These are phyloP conservation scores for Cordyceps fumosorosea DNA, from an alignment of 2,329 filamentous ascomycete species.

Conservation along the genomic window DNA sequence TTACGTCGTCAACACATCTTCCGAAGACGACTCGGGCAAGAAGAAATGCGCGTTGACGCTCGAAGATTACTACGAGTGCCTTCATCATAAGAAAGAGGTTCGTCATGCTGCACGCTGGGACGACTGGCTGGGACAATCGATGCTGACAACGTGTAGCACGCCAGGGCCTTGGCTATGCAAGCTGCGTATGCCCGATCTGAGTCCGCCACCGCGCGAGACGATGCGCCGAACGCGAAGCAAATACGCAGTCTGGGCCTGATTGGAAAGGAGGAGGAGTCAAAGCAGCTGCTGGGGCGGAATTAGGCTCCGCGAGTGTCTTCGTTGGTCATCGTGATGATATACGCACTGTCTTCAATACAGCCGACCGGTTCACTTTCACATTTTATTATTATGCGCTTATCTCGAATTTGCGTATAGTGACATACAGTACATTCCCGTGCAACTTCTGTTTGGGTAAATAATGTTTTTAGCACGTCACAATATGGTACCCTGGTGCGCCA, in stretches of 20 bases:
- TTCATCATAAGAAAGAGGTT: constrained; percentile 99
- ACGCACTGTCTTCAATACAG: background rate
- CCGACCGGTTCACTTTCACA: background rate
- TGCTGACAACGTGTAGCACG: constrained; percentile 48
- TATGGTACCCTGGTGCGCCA: too few relatives aligned
- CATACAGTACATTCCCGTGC: too few relatives aligned
- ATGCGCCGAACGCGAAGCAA: constrained; percentile 74
- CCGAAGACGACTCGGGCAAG: constrained; percentile 73
- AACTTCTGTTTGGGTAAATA: too few relatives aligned
- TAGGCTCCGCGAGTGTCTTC: background rate
- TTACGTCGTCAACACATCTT: constrained; percentile 88
- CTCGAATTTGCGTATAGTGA: too few relatives aligned
- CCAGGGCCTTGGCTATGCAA: constrained; percentile 73
- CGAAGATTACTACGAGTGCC: constrained; percentile 97
- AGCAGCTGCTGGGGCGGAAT: constrained; percentile 44
- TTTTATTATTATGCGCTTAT: background rate
- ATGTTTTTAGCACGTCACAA: too few relatives aligned
- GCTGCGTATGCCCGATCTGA: constrained; percentile 77
- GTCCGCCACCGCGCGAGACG: constrained; percentile 67
- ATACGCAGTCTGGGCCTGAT: constrained; percentile 82
- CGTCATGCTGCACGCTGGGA: constrained; percentile 22
- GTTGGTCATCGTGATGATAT: background rate
- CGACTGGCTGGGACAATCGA: background rate
- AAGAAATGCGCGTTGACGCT: constrained; percentile 78
- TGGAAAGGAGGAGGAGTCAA: constrained; percentile 74